Evolutionary conservation across 2,329 filamentous ascomycete genomes (phyloP).

Genomic region (Taxawa tesnikishii): DNA sequence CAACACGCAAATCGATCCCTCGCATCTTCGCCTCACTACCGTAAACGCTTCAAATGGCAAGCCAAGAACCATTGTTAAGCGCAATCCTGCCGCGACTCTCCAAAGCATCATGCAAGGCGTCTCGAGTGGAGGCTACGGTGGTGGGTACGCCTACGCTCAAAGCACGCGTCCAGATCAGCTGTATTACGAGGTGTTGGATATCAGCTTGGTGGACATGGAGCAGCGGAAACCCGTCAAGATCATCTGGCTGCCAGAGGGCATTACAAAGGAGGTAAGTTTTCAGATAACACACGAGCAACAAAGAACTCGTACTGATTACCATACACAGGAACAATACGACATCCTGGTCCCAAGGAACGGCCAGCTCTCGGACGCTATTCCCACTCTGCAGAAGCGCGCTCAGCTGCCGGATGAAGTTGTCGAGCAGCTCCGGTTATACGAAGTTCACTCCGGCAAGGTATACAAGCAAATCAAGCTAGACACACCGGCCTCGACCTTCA

Average conservation of each 20-base stretch:
- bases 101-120: constrained; percentile 56
- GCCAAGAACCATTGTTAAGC: constrained; percentile 67
- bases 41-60: constrained; percentile 66
- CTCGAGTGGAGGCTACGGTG: constrained; percentile 51
- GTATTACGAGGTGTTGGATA: constrained; percentile 88
- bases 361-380: constrained; percentile 64
- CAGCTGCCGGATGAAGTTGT: constrained; percentile 65
- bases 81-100: constrained; percentile 57
- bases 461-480: constrained; percentile 63
- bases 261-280: constrained; percentile 72
- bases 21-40: constrained; percentile 84
- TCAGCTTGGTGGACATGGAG: constrained; percentile 85
- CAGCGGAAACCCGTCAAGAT: constrained; percentile 82
- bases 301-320: too few species aligned
- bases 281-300: too few species aligned
- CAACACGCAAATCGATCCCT: constrained; percentile 51
- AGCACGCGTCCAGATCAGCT: constrained; percentile 54
- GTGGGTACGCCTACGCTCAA: constrained; percentile 52
- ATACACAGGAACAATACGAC: constrained; percentile 71
- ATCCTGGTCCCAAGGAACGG: constrained; percentile 82
- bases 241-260: constrained; percentile 75
- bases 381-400: constrained; percentile 66
- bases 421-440: constrained; percentile 66
- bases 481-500: constrained; percentile 66
- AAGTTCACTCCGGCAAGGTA: constrained; percentile 71